Evolutionary conservation across 768 basidiomycete genomes (phyloP).

Genomic region (Exidia glandulosa): DNA sequence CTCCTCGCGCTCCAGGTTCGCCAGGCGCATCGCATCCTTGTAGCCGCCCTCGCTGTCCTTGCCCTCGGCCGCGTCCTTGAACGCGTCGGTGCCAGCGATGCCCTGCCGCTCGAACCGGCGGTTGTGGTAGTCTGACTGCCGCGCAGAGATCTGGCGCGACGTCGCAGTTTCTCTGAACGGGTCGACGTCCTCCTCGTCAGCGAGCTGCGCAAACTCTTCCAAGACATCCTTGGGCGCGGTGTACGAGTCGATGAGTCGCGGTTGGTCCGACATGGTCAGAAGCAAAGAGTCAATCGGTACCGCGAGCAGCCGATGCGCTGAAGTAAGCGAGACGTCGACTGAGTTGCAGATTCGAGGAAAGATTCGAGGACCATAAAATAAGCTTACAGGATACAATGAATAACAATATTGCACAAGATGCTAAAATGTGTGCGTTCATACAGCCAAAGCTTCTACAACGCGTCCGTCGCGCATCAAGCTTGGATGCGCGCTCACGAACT

Average conservation of each 20-base stretch:
- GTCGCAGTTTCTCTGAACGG: constrained; percentile 89
- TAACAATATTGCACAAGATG: too few relatives aligned
- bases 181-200: constrained; percentile 87
- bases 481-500: background rate
- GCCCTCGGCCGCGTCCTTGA: constrained; percentile 53
- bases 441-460: constrained; percentile 1
- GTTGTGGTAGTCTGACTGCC: constrained; percentile 92
- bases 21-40: constrained; percentile 90
- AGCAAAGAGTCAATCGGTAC: background rate
- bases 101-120: constrained; percentile 80
- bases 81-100: constrained; percentile 72
- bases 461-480: background rate
- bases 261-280: constrained; percentile 14
- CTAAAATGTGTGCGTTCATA: too few relatives aligned
- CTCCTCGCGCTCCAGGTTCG: constrained; percentile 90
- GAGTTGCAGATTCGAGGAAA: background rate
- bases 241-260: constrained; percentile 78
- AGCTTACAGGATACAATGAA: too few relatives aligned
- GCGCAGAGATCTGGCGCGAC: constrained; percentile 83
- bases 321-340: too few relatives aligned
- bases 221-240: constrained; percentile 90
- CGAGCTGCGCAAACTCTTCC: constrained; percentile 86
- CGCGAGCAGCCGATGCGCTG: too few relatives aligned
- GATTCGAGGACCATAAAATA: too few relatives aligned
- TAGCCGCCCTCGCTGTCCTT: constrained; percentile 76